Evolutionary conservation across 352 stramenopile genomes (phyloP), one percentile per base, ranked within the genome.

Genomic region (Phytopythium litorale): DNA sequence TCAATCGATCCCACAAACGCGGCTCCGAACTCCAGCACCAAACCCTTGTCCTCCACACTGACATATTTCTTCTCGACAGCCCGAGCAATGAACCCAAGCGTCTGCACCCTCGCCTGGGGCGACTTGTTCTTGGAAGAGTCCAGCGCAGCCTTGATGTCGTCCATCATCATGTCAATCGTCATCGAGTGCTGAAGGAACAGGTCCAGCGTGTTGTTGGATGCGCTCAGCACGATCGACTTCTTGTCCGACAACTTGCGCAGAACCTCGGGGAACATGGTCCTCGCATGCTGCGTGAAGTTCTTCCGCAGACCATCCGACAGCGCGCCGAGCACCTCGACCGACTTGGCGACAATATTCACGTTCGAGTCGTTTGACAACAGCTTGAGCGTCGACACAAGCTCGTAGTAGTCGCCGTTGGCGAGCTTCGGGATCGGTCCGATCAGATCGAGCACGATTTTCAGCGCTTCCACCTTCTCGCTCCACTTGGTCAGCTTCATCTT

Each of bases 161-260:
- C 87, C 69, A 94, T 88, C 82, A 95, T 91, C 73, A 89, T 79
- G 37, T 96, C 87, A 61, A 96, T 87, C n/a, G 71, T 73, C 84
- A 96, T 78, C 2, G 80, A 76, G 58, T 94, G 79, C 65, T 91
- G 73, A 16, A 92, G 63, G 56, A 96, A 94, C 56, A 88, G 40
- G 55, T 96, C 87, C 9, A 96, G 58, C 5, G 86, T 76, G 50
- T 87, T 91, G 71, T 96, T 92, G n/a, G 87, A 87, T 25, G 82
- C 82, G 25, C 78, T 89, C 21, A 96, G 66, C 45, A 96, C 76
- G 45, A 94, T 73, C 0, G 83, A 84, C 57, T 96, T 96, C 55
- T 96, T 96, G 75, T 96, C 87, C 7, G 86, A 96, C 13, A 96
- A 60, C 60, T 94, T 96, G 21, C 83, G 78, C 65, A 95, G 70